Evolutionary conservation across 164 flowering plant genomes (phyloP).

Genomic region (Nelumbo lutea): DNA sequence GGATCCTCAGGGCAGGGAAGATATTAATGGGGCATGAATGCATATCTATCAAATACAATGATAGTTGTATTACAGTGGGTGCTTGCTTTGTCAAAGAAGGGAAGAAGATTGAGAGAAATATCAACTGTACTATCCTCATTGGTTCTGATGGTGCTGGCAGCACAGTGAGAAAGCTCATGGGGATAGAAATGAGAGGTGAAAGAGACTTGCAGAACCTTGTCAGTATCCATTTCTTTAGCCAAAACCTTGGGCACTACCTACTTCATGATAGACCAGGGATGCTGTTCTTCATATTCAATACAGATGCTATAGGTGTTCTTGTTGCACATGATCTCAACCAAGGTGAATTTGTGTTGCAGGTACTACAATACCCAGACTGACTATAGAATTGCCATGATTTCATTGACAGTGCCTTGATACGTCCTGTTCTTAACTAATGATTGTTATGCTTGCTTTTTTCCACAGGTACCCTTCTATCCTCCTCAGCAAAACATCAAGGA

Average conservation of each 20-base stretch:
- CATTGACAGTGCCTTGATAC: not conserved
- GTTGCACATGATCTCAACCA: conserved; percentile 91
- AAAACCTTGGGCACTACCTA: conserved; percentile 70
- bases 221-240: conserved; percentile 82
- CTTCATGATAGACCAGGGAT: conserved; percentile 82
- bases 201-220: conserved; percentile 82
- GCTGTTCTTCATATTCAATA: conserved; percentile 88
- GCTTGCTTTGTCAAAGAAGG: conserved; percentile 47
- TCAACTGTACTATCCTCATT: conserved; percentile 59
- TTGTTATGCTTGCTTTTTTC: conserved; percentile 8
- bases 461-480: conserved; percentile 87
- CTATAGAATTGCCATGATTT: not conserved
- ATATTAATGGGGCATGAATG: conserved; percentile 87
- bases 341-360: conserved; percentile 97
- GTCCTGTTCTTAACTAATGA: not conserved
- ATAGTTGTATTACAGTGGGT: conserved; percentile 47
- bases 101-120: conserved; percentile 34
- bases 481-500: conserved; percentile 84
- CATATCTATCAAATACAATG: conserved; percentile 42
- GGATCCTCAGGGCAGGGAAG: conserved; percentile 27
- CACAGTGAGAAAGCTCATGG: conserved; percentile 65
- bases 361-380: conserved; percentile 17
- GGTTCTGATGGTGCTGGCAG: conserved; percentile 97
- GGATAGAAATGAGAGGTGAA: conserved; percentile 71
- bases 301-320: conserved; percentile 86